phyloP scores from a whole-genome alignment of 139 green algal species.

The Spirogloea muscicola region DNA sequence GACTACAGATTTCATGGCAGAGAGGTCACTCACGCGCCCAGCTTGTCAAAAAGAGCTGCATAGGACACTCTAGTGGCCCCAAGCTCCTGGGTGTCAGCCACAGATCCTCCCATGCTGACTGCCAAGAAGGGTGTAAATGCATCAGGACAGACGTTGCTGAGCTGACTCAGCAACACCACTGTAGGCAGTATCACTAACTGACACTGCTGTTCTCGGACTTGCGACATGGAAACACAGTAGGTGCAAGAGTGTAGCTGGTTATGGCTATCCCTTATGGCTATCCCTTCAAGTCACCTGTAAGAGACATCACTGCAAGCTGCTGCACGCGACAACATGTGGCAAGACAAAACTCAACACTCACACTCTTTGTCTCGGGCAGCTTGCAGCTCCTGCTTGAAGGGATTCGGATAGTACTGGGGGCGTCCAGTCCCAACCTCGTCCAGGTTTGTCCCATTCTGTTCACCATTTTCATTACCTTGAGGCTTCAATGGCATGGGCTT shows the following conservation, averaged over 20 bases:
- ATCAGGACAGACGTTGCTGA: neutral
- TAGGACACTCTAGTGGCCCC: conserved; percentile 4
- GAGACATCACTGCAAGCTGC: neutral
- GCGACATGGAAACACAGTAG: neutral
- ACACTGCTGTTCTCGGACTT: neutral
- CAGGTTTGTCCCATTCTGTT: neutral
- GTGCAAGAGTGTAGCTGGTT: neutral
- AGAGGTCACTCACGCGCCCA: conserved; percentile 19
- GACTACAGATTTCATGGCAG: neutral
- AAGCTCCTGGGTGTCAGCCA: neutral
- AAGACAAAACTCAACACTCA: conserved; percentile 9
- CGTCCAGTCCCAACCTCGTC: neutral
- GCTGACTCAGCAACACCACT: neutral
- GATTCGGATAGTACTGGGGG: conserved; percentile 46
- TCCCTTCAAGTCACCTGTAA: neutral
- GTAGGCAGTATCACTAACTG: neutral
- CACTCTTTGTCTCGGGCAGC: conserved; percentile 31
- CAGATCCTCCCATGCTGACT: neutral
- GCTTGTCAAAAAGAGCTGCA: conserved; percentile 25
- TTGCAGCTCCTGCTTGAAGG: conserved; percentile 54
- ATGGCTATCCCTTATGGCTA: too few relatives aligned
- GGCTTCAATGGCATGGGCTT: neutral
- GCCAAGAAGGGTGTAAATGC: neutral
- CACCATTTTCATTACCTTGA: neutral
- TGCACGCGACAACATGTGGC: neutral